Conservation (phyloP, 2,329 filamentous ascomycete species). For the Pyrenophora graminea region DNA sequence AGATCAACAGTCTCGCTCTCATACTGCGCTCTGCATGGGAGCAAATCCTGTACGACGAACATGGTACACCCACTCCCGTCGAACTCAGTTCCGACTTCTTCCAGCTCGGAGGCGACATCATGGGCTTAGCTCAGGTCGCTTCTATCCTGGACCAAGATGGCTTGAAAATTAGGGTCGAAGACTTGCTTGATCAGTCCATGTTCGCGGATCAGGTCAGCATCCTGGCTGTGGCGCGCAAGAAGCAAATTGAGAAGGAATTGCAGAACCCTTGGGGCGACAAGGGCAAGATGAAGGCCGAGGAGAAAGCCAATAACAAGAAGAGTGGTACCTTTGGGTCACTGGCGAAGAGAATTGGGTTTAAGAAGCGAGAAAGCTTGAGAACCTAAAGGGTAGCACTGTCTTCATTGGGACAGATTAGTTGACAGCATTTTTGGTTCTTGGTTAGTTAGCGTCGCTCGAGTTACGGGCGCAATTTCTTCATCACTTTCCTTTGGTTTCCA, state of each 20-base stretch:
- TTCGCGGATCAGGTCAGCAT: conserved; percentile 38
- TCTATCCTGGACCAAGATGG: conserved; percentile 36
- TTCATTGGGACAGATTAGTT: not conserved
- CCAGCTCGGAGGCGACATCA: conserved; percentile 42
- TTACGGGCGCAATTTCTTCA: too few relatives aligned
- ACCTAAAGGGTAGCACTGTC: not conserved
- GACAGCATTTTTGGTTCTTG: not conserved
- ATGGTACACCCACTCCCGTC: conserved; percentile 22
- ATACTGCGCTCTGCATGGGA: conserved; percentile 36
- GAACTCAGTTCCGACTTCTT: conserved; percentile 40
- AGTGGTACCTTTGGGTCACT: conserved; percentile 10
- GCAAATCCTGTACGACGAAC: conserved; percentile 36
- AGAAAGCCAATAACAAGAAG: conserved; percentile 16
- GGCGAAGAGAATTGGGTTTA: conserved; percentile 29
- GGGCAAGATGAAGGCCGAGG: conserved; percentile 18
- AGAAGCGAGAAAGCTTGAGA: conserved; percentile 22
- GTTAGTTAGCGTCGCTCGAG: not conserved
- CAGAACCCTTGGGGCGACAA: conserved; percentile 40
- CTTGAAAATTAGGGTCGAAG: conserved; percentile 35
- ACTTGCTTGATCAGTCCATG: conserved; percentile 36
- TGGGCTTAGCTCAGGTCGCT: conserved; percentile 39
- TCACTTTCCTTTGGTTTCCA: too few relatives aligned
- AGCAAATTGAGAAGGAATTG: conserved; percentile 33
- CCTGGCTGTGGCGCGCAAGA: conserved; percentile 31
- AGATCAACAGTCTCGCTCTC: conserved; percentile 28